Evolutionary conservation across 805 yeast species (phyloP).

Genomic region (Kodamaea kaohsiungensis): DNA sequence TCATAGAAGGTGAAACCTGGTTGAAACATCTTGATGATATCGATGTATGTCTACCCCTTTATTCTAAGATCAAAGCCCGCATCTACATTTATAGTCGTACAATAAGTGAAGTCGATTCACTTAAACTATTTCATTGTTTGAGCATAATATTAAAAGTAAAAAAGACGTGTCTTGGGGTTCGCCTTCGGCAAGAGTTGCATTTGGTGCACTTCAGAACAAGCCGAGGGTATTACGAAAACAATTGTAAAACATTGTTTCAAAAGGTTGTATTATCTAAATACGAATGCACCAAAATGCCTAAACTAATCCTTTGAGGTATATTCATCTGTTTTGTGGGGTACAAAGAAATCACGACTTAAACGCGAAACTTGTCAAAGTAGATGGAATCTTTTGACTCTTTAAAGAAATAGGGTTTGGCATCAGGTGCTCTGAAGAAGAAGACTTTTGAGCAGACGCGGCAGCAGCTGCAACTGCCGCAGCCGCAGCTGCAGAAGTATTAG

Average conservation of each 20-base stretch:
- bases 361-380: conserved; percentile 14
- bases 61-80: not conserved
- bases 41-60: not conserved
- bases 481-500: conserved; percentile 4
- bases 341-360: conserved; percentile 7
- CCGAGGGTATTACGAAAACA: not conserved
- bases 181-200: not conserved
- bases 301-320: too few relatives aligned
- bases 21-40: not conserved
- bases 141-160: too few relatives aligned
- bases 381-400: conserved; percentile 9
- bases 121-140: not conserved
- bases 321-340: not conserved
- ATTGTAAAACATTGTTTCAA: not conserved
- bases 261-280: not conserved
- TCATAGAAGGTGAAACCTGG: not conserved
- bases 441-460: not conserved
- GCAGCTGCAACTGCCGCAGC: conserved; percentile 7
- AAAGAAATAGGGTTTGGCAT: conserved; percentile 7
- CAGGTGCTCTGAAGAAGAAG: conserved; percentile 2
- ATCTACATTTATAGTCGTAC: not conserved
- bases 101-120: not conserved
- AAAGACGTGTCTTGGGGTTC: not conserved
- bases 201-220: not conserved
- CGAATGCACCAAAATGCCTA: not conserved